Evolutionary conservation across 2,329 filamentous ascomycete genomes (phyloP).

Genomic region (Colletotrichum tofieldiae): DNA sequence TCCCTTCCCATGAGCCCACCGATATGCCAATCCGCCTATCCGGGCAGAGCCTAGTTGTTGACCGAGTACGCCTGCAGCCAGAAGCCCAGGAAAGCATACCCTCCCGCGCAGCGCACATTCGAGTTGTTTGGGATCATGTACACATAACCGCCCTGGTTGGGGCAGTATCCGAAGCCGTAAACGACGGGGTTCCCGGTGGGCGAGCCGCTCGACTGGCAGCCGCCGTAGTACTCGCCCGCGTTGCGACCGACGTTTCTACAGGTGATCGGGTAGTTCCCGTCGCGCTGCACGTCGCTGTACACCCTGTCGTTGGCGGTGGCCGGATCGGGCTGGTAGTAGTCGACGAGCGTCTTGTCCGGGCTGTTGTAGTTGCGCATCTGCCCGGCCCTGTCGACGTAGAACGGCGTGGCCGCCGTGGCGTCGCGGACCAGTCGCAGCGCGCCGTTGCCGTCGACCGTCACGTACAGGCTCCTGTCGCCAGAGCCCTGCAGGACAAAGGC

Average conservation of each 20-base stretch:
- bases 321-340: conserved; percentile 29
- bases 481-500: conserved; percentile 15
- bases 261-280: conserved; percentile 12
- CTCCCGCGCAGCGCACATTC: conserved; percentile 19
- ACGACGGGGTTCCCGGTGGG: conserved; percentile 20
- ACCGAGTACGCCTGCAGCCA: conserved; percentile 8
- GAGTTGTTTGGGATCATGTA: conserved; percentile 37
- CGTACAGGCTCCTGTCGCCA: conserved; percentile 7
- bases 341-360: conserved; percentile 15
- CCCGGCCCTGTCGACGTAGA: conserved; percentile 29
- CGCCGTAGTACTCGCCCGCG: conserved; percentile 10
- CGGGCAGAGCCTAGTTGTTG: not conserved
- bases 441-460: not conserved
- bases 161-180: conserved; percentile 24
- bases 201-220: conserved; percentile 21
- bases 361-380: conserved; percentile 25
- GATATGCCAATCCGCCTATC: not conserved
- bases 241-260: not conserved
- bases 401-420: conserved; percentile 12
- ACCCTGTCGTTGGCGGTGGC: conserved; percentile 29
- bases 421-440: conserved; percentile 22
- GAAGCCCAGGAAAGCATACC: conserved; percentile 26
- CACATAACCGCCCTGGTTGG: conserved; percentile 22
- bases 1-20: not conserved
- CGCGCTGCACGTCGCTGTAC: conserved; percentile 12